Evolutionary conservation across 2,329 filamentous ascomycete genomes (phyloP).

Genomic region (Alternaria solani): DNA sequence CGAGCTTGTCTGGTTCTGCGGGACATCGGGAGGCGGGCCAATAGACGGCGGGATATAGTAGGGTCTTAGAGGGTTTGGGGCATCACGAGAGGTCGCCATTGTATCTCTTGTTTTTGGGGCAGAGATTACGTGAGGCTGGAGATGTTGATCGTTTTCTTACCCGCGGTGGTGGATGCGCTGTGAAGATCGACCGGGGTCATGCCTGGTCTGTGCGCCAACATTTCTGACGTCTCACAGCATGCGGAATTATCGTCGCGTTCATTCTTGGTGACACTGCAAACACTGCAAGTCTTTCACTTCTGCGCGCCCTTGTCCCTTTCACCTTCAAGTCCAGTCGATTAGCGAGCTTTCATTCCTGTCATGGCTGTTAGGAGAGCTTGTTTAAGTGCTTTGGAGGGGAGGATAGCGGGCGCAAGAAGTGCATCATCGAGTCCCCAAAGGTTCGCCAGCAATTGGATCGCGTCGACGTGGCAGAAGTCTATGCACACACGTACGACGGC

Average conservation of each 20-base stretch:
- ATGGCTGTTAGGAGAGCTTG: conserved; percentile 28
- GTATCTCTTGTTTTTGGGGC: conserved; percentile 9
- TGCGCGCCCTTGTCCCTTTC: conserved; percentile 7
- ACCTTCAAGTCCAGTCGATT: background rate
- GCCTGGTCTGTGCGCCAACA: conserved; percentile 15
- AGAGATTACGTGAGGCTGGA: conserved; percentile 7
- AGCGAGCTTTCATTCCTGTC: background rate
- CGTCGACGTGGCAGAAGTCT: conserved; percentile 1
- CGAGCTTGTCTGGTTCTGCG: conserved; percentile 42
- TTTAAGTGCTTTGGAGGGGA: conserved; percentile 11
- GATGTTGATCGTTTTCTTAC: conserved; percentile 16
- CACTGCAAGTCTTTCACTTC: background rate
- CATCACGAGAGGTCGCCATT: conserved; percentile 57
- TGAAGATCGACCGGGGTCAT: conserved; percentile 10
- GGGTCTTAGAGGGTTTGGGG: conserved; percentile 70
- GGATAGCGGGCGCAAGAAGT: conserved; percentile 18
- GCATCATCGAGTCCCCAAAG: conserved; percentile 16
- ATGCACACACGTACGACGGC: conserved; percentile 1
- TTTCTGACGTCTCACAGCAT: conserved; percentile 28
- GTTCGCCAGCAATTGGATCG: conserved; percentile 32
- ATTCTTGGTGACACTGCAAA: conserved; percentile 11
- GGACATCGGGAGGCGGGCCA: conserved; percentile 61
- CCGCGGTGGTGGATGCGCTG: conserved; percentile 17
- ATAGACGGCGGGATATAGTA: conserved; percentile 77
- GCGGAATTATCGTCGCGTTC: conserved; percentile 21